These are phyloP conservation scores for Daldinia childiae DNA, from an alignment of 495 filamentous ascomycete species.

Conservation along the genomic window DNA sequence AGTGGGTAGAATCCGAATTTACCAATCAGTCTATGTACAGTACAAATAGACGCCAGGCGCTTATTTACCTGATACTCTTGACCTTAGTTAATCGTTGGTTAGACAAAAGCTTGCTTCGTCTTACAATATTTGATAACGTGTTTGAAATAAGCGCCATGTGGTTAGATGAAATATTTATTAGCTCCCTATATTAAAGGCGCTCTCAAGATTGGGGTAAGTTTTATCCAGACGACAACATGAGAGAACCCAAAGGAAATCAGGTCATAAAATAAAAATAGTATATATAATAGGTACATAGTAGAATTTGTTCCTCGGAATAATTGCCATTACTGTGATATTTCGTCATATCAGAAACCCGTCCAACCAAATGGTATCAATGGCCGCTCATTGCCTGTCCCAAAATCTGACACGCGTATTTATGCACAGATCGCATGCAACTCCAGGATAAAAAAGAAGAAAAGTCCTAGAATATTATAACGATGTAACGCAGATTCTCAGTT, in stretches of 20 bases:
- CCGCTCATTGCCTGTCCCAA: slow-evolving; percentile 25
- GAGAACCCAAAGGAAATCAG: neutral
- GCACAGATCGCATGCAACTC: slow-evolving; percentile 24
- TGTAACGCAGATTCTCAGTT: slow-evolving; percentile 6
- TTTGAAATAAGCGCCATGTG: too few relatives aligned
- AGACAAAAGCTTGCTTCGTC: too few relatives aligned
- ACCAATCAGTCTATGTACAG: neutral
- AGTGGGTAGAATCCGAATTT: neutral
- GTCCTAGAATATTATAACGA: slow-evolving; percentile 2
- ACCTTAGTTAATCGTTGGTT: too few relatives aligned
- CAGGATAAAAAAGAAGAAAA: slow-evolving; percentile 5
- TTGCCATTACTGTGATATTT: slow-evolving; percentile 26
- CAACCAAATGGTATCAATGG: slow-evolving; percentile 29
- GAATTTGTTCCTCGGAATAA: neutral
- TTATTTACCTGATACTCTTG: neutral
- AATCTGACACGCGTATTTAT: slow-evolving; percentile 28
- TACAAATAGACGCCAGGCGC: neutral
- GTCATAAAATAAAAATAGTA: slow-evolving; percentile 5
- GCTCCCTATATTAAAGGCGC: too few relatives aligned
- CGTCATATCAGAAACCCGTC: slow-evolving; percentile 18
- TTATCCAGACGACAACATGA: too few relatives aligned
- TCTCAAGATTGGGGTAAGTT: too few relatives aligned
- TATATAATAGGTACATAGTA: too few relatives aligned
- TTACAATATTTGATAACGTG: too few relatives aligned
- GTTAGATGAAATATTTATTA: too few relatives aligned